A percentile compares a stretch with the other conserved stretches of the same genome.
Conservation (phyloP, 2,329 filamentous ascomycete genomes). For the Chaetomium globosum region DNA sequence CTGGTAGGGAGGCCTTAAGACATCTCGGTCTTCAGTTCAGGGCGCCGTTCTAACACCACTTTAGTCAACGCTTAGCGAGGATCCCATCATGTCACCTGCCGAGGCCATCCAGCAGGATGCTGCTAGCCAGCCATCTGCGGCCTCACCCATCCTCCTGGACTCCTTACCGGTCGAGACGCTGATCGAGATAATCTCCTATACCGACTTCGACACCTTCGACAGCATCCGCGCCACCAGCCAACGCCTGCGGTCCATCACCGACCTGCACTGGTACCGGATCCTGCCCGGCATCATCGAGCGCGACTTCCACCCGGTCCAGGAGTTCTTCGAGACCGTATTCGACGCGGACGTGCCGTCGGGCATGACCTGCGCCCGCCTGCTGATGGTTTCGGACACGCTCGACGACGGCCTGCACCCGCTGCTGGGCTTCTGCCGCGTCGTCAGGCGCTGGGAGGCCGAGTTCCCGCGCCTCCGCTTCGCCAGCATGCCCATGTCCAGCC, state of each 20-base stretch:
- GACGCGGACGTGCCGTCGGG: not conserved
- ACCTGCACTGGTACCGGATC: slow-evolving; percentile 46
- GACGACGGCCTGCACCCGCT: slow-evolving; percentile 28
- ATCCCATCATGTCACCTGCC: not conserved
- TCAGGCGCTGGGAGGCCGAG: slow-evolving; percentile 47
- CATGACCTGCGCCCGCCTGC: not conserved
- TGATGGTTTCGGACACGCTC: no score
- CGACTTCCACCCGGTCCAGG: slow-evolving; percentile 51
- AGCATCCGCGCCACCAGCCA: slow-evolving; percentile 39
- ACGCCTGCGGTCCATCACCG: slow-evolving; percentile 48
- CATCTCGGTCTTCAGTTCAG: not conserved
- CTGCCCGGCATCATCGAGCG: slow-evolving; percentile 48
- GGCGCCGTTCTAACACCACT: not conserved
- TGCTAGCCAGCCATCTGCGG: slow-evolving; percentile 4
- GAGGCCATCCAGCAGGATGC: not conserved
- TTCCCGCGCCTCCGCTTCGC: slow-evolving; percentile 47
- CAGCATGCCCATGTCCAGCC: slow-evolving; percentile 46
- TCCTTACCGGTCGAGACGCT: slow-evolving; percentile 50
- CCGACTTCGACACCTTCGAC: slow-evolving; percentile 48
- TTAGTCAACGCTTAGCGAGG: no score
- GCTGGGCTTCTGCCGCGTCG: slow-evolving; percentile 40
- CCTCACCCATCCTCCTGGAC: not conserved
- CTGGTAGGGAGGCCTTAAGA: not conserved
- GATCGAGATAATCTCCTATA: slow-evolving; percentile 51
- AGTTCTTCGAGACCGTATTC: slow-evolving; percentile 50